Base-by-base conservation (phyloP, 2,329 filamentous ascomycete genomes). In the Balansia obtecta region DNA sequence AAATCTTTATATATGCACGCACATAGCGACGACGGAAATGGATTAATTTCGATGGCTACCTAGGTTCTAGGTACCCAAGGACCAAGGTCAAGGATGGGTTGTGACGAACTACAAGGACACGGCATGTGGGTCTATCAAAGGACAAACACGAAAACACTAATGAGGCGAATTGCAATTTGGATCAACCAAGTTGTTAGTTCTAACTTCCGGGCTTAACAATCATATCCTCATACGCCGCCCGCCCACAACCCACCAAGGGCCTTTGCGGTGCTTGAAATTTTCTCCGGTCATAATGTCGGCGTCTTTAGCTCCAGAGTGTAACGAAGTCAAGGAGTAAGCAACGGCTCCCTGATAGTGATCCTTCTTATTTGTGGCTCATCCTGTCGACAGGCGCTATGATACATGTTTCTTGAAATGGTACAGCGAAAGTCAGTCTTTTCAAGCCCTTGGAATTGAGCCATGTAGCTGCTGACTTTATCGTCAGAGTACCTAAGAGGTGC, bases 321-420 rank as follows among this genome's bases (percentile, higher is more conserved):
- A 96, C 60, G 85, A 95, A 63, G 80, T 91, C 57, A 97, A 97
- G 71, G 91, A 96, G 91, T 96, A 71, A 61, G 82, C 65, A 6
- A 11, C 37, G 15, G 2, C 12, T 11, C 46, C 27, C 9, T 11
- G n/a, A 27, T 45, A 10, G 18, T 20, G 16, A 16, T 45, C 15
- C 20, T 20, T 13, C 46, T 52, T 16, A 56, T 40, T 6, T 41
- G 41, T 13, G 47, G 39, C 30, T 37, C 41, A 34, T 20, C 37
- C 34, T 3, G 18, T 13, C 16, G 13, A 2, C 54, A 96, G 90
- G 66, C 87, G 84, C 60, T 98, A 98, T 65, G 93, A 98, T 67
- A 90, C 85, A 48, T 98, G 93, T 71, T 98, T 98, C 66, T 73
- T 98, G 56, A 97, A 95, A 71, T 98, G 93, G 93, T 98, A 98